A percentile compares a stretch with the other conserved stretches of the same genome.
These are phyloP conservation scores for Phialocephala subalpina DNA, from an alignment of 2,329 filamentous ascomycete genomes.

Conservation along the genomic window DNA sequence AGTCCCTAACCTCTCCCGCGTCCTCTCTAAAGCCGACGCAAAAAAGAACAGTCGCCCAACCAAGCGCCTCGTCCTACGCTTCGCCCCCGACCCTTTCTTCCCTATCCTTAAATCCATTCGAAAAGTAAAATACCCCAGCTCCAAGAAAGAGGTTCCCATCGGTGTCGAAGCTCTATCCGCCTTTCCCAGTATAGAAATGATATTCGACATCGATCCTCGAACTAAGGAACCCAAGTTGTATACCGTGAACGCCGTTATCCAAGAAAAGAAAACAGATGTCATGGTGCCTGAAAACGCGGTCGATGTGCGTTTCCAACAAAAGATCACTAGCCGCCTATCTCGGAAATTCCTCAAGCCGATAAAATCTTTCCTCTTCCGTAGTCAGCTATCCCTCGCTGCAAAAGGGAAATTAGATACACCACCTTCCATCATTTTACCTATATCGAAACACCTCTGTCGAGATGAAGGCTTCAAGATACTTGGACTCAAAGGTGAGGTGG, in stretches of 20 bases:
- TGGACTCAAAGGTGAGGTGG: constrained; percentile 4
- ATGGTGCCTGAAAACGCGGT: constrained; percentile 42
- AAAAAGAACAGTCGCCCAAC: neutral
- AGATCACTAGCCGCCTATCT: constrained; percentile 23
- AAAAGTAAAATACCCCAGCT: constrained; percentile 11
- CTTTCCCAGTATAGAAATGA: constrained; percentile 44
- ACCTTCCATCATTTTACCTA: constrained; percentile 38
- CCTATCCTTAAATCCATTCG: neutral
- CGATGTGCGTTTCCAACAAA: constrained; percentile 44
- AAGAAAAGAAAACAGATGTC: constrained; percentile 36
- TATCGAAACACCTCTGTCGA: constrained; percentile 37
- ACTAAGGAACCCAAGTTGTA: constrained; percentile 28
- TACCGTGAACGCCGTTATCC: constrained; percentile 36
- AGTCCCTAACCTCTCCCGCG: constrained; percentile 35
- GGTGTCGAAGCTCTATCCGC: constrained; percentile 33
- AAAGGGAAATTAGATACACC: constrained; percentile 34
- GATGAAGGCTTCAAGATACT: constrained; percentile 23
- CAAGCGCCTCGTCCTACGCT: constrained; percentile 35
- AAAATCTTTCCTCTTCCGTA: constrained; percentile 33
- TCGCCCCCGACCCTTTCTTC: constrained; percentile 42
- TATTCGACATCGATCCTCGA: constrained; percentile 31
- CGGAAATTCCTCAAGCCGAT: constrained; percentile 17
- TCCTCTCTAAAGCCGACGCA: constrained; percentile 21
- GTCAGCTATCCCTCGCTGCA: constrained; percentile 29
- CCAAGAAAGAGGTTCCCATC: constrained; percentile 16